Percentiles rank a stretch among this genome's conserved stretches.
phyloP scores from a whole-genome alignment of 192 early-diverging fungal species.

The Bifiguratus adelaidae region DNA sequence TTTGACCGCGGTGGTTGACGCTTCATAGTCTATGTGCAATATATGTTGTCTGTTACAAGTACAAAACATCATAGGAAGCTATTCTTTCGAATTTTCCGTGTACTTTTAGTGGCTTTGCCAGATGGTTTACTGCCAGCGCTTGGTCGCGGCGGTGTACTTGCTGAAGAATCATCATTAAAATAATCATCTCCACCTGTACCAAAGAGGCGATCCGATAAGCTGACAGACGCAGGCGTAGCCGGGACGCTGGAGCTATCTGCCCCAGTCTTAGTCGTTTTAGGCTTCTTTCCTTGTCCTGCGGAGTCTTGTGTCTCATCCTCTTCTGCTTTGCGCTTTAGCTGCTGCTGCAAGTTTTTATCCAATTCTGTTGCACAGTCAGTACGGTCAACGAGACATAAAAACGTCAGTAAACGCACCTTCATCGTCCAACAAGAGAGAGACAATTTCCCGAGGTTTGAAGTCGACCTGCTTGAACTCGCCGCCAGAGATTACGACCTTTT shows the following conservation, averaged over 20 bases:
- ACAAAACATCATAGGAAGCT: too few species aligned
- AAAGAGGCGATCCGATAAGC: conserved; percentile 8
- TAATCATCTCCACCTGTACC: conserved; percentile 13
- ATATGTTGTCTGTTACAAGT: too few species aligned
- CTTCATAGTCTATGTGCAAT: too few species aligned
- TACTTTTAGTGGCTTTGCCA: background rate
- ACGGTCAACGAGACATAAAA: background rate
- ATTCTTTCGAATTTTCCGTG: background rate
- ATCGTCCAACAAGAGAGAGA: conserved; percentile 76
- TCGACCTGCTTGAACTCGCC: conserved; percentile 77
- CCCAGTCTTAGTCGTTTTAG: background rate
- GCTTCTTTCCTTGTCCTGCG: conserved; percentile 10
- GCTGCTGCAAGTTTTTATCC: conserved; percentile 39
- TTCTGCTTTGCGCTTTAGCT: conserved; percentile 41
- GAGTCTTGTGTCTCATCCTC: conserved; percentile 24
- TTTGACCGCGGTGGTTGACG: too few species aligned
- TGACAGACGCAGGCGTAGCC: background rate
- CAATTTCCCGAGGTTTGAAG: conserved; percentile 84
- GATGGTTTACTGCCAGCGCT: background rate
- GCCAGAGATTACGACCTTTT: conserved; percentile 90
- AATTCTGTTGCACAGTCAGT: conserved; percentile 18
- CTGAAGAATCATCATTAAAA: background rate
- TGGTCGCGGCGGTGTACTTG: background rate
- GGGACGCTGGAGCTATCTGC: background rate
- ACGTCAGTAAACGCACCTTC: conserved; percentile 17